phyloP scores from a whole-genome alignment of 768 basidiomycete species.

The Pleurotus sapidus region DNA sequence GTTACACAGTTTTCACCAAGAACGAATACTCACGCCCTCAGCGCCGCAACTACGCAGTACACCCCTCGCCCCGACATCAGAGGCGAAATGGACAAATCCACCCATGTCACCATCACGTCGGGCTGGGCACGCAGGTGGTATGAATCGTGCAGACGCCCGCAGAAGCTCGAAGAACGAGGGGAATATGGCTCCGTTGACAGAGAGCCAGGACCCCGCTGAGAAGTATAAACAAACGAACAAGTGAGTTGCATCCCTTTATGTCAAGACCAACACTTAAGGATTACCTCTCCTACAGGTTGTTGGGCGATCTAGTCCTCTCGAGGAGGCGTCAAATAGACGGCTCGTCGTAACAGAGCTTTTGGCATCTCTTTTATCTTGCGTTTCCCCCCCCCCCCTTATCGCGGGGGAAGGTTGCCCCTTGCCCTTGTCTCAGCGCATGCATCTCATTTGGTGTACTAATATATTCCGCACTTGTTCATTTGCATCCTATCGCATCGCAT shows the following conservation, averaged over 20 bases:
- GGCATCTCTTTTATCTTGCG: too few relatives aligned
- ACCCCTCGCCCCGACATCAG: too few relatives aligned
- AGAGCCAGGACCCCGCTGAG: conserved; percentile 47
- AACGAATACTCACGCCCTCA: conserved; percentile 40
- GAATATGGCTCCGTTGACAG: conserved; percentile 15
- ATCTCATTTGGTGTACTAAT: neutral
- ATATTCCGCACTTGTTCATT: conserved; percentile 1
- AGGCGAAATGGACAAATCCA: too few relatives aligned
- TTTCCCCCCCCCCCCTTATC: too few relatives aligned
- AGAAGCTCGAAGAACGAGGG: neutral
- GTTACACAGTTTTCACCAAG: conserved; percentile 65
- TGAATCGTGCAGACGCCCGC: too few relatives aligned
- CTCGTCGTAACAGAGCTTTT: conserved; percentile 1
- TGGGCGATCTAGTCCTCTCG: conserved; percentile 65
- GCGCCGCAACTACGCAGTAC: too few relatives aligned
- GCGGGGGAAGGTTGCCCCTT: too few relatives aligned
- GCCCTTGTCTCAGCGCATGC: too few relatives aligned
- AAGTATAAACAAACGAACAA: conserved; percentile 66
- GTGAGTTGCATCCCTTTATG: conserved; percentile 29
- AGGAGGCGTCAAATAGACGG: conserved; percentile 41
- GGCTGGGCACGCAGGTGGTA: too few relatives aligned
- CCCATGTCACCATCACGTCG: too few relatives aligned
- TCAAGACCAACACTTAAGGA: neutral
- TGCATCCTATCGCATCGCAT: conserved; percentile 1
- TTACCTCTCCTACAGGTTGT: conserved; percentile 36